Conservation (phyloP, 345 rosid genomes). For the Salix suchowensis region DNA sequence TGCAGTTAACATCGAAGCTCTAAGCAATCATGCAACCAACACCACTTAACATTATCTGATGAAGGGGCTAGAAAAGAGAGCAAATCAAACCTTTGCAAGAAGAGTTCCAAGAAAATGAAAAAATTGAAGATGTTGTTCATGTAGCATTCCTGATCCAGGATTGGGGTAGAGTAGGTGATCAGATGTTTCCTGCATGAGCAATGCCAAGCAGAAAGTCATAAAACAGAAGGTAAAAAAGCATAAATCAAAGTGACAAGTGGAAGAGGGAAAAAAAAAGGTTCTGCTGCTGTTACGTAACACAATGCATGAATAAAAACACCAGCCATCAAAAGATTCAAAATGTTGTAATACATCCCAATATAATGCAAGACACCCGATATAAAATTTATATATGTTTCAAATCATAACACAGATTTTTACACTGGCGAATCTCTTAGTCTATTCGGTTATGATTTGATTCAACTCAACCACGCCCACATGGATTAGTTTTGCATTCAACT, state of each 20-base stretch:
- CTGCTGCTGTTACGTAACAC: neutral
- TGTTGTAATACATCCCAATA: neutral
- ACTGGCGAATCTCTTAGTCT: neutral
- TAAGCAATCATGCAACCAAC: neutral
- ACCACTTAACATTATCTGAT: neutral
- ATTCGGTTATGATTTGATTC: neutral
- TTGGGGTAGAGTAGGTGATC: slow-evolving; percentile 97
- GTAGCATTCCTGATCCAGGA: slow-evolving; percentile 97
- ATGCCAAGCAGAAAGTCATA: neutral
- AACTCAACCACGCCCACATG: neutral
- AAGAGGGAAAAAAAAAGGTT: neutral
- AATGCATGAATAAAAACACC: neutral
- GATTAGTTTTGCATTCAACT: neutral
- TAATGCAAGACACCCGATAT: neutral
- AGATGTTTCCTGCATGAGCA: slow-evolving; percentile 65
- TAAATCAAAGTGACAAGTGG: neutral
- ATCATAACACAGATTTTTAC: neutral
- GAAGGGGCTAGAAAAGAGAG: neutral
- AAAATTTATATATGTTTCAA: neutral
- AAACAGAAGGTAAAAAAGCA: neutral
- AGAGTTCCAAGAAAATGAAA: slow-evolving; percentile 93
- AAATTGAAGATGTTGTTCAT: slow-evolving; percentile 95
- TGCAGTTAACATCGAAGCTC: neutral
- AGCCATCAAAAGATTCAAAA: neutral
- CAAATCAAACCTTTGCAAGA: slow-evolving; percentile 66